Evolutionary conservation across 208 protist species (phyloP), one percentile per base, ranked within the genome.

Genomic region (Wallacemonas collosoma): DNA sequence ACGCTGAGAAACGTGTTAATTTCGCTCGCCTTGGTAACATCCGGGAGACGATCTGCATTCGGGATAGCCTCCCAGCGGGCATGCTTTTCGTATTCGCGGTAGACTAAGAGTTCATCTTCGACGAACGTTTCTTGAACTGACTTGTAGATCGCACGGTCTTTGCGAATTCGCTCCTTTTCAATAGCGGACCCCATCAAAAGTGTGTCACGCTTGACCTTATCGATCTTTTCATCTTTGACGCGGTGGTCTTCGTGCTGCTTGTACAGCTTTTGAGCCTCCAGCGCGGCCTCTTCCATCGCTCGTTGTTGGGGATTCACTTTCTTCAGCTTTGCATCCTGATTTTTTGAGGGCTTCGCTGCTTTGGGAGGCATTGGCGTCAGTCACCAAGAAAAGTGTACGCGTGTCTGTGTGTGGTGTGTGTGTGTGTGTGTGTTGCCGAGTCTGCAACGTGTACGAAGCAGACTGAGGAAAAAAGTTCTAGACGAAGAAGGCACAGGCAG

Each of bases 1-100:
- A 88, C 88, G 44, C 75, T 81, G 36, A 97, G 83, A 65, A 97
- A 97, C 0, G 89, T 86, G 76, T 96, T 97, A 69, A 97, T 93
- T n/a, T 94, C 89, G 38, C 81, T 85, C 68, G 93, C 85, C 58
- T 73, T 85, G 62, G 80, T 9, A n/a, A 97, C 89, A 44, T 89
- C 69, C 0, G 94, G 94, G 43, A 97, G 83, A 44, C 88, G 82
- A 40, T 85, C 89, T 1, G 89, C 87, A 15, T 82, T 71, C 8
- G 93, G 83, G 17, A 97, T 79, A 39, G 71, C 53, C 39, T 77
- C 76, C 92, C 94, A 97, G 15, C 71, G 61, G 1, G 75, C 61
- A 76, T 97, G 91, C 76, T 97, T 97, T 26, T 77, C 72, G 78
- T 91, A 81, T 47, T 95, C 89, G 14, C 75, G 71, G 60, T 93